Evolutionary conservation across 2,329 filamentous ascomycete species (phyloP), one percentile per base, ranked within the genome.

Genomic region (Eurotiales sp.): DNA sequence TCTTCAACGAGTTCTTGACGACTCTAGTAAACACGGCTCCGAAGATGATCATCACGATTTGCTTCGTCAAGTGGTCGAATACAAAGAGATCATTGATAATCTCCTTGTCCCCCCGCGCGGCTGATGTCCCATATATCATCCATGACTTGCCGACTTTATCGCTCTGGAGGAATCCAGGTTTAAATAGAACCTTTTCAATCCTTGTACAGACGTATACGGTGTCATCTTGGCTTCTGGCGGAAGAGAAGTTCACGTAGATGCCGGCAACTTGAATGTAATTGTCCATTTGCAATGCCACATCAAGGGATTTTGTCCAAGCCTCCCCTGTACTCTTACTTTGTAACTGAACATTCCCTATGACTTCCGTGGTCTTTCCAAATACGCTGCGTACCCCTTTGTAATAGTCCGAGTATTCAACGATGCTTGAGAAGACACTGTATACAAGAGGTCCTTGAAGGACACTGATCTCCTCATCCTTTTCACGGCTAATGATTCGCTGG

Each of bases 211-310:
- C 47, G 15, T 62, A 58, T 19, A 62, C 54, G 1, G 54, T 45
- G 64, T 59, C 6, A 61, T 60, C 6, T 52, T 19, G 21, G 50
- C 12, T 8, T 43, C 10, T 3, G 12, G 17, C 8, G 61, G 58
- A 3, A 21, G 54, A 59, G n/a, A n/a, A n/a, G 46, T 69, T 67
- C 19, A 61, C 58, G 14, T 53, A 61, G 5, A 68, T 56, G 3
- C 66, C 67, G 0, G 58, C 59, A 5, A 68, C 59, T 37, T 68
- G 67, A 8, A 59, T 19, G 46, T 64, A 68, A 5, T 56, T 54
- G 36, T 69, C 67, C n/a, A n/a, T n/a, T n/a, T n/a, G n/a, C n/a
- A n/a, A n/a, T n/a, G n/a, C n/a, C 0, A 57, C 22, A 6, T 56
- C 12, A 6, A 57, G 25, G 2, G 59, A 52, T 15, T 52, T 21